phyloP scores from a whole-genome alignment of 164 flowering plant genomes.

The Macadamia integrifolia region DNA sequence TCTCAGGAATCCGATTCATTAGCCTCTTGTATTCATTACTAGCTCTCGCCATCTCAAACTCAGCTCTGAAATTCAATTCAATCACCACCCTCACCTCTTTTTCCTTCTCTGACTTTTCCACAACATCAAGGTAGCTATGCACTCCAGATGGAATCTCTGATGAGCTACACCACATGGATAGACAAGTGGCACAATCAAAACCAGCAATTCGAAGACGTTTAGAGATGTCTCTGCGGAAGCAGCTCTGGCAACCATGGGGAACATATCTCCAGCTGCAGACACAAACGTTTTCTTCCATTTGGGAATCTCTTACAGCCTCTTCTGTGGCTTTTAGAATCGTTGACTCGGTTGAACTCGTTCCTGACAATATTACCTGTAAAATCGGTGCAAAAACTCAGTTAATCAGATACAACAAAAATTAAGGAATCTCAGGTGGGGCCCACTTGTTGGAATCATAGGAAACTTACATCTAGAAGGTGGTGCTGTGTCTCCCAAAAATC shows the following conservation, averaged over 20 bases:
- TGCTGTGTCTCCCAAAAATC: conserved; percentile 27
- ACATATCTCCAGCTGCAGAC: conserved; percentile 31
- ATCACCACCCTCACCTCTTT: conserved; percentile 65
- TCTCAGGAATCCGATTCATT: conserved; percentile 56
- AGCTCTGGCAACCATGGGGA: conserved; percentile 51
- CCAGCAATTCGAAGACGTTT: conserved; percentile 49
- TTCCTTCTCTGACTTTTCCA: conserved; percentile 38
- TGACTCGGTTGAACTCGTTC: conserved; percentile 57
- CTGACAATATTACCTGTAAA: conserved; percentile 49
- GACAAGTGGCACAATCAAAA: conserved; percentile 52
- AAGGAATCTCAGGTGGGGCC: too few relatives aligned
- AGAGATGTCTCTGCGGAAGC: conserved; percentile 42
- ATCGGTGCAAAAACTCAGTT: neutral
- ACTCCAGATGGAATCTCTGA: conserved; percentile 72
- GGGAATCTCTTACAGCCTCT: conserved; percentile 43
- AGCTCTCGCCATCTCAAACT: conserved; percentile 87
- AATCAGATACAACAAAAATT: too few relatives aligned
- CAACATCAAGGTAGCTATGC: conserved; percentile 69
- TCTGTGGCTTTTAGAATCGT: conserved; percentile 51
- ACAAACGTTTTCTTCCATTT: conserved; percentile 28
- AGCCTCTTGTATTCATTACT: conserved; percentile 62
- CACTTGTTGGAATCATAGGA: neutral
- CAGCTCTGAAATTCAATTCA: conserved; percentile 65
- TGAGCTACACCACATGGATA: conserved; percentile 74
- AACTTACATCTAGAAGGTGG: conserved; percentile 24